phyloP scores from a whole-genome alignment of 2,329 filamentous ascomycete genomes.

The Intubia oerlemansii region DNA sequence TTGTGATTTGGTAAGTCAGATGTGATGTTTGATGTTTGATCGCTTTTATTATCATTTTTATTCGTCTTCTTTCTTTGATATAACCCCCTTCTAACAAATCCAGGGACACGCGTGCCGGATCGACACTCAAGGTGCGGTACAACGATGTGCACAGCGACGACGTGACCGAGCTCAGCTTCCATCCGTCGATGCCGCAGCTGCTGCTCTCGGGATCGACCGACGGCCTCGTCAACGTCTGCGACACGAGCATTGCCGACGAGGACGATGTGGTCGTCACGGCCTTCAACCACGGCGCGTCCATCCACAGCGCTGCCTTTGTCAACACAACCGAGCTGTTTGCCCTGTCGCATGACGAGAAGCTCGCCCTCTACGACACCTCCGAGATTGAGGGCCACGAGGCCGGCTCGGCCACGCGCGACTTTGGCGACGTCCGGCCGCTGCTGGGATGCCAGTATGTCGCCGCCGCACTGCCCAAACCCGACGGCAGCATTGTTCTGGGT shows the following conservation, averaged over 20 bases:
- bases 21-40: too few relatives aligned
- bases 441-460: constrained; percentile 55
- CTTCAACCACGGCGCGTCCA: constrained; percentile 54
- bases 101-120: constrained; percentile 35
- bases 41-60: too few relatives aligned
- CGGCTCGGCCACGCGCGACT: constrained; percentile 30
- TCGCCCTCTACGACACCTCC: constrained; percentile 50
- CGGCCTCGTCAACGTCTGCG: constrained; percentile 57
- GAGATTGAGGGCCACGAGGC: constrained; percentile 42
- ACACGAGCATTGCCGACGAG: constrained; percentile 48
- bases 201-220: constrained; percentile 63
- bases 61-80: constrained; percentile 4
- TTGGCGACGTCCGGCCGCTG: constrained; percentile 47
- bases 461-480: constrained; percentile 38
- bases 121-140: constrained; percentile 29
- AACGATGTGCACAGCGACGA: constrained; percentile 48
- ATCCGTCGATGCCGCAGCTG: constrained; percentile 35
- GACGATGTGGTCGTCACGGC: constrained; percentile 61
- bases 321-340: constrained; percentile 43
- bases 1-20: constrained; percentile 40
- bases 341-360: constrained; percentile 57
- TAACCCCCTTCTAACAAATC: constrained; percentile 1
- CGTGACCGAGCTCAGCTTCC: constrained; percentile 41
- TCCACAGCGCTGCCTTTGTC: constrained; percentile 57
- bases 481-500: constrained; percentile 39